Evolutionary conservation across 2,329 filamentous ascomycete species (phyloP), one percentile per base, ranked within the genome.

Genomic region (Lanzia echinophila): DNA sequence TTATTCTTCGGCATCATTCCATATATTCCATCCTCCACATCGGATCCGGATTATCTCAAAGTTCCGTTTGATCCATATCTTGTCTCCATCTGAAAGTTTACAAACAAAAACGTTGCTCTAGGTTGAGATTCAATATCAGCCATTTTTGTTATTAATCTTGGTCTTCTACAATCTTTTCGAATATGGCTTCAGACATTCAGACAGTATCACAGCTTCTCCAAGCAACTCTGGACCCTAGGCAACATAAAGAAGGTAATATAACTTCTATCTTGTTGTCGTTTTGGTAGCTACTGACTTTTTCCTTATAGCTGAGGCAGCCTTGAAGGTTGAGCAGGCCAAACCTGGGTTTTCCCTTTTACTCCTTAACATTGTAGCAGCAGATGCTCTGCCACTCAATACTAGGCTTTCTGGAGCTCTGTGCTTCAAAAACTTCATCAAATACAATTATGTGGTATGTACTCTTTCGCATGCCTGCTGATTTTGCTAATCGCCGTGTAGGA

Each of bases 361-460:
- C 52, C 86, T 99, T 50, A 90, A 92, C 65, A 95, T 97, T 67
- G 90, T 96, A 65, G 89, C 88, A 60, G 83, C 86, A 62, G 81
- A 84, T 54, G 75, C 79, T 41, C 81, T 87, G 59, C 84, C 89
- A 39, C 73, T 78, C 60, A 92, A 88, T 65, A 94, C 88, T 57
- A 85, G 94, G 58, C 83, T 99, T 41, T 83, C 92, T 6, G 89
- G 88, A 65, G 89, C 94, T 28, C 79, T 99, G 56, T 94, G 88
- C 75, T 99, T 99, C 81, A 99, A 99, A 75, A 99, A 99, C 76
- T 95, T 96, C 71, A 90, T 99, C 67, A 87, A 88, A 71, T 83
- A 87, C 68, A 94, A 90, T 76, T 99, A 95, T 83, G 88, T 90
- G 64, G 84, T 86, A 72, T 63, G 82, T 75, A 44, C 45, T 22